A percentile compares a stretch with the other conserved stretches of the same genome.
Evolutionary conservation across 2,329 filamentous ascomycete species (phyloP).

Genomic region (Aspergillus sp.): DNA sequence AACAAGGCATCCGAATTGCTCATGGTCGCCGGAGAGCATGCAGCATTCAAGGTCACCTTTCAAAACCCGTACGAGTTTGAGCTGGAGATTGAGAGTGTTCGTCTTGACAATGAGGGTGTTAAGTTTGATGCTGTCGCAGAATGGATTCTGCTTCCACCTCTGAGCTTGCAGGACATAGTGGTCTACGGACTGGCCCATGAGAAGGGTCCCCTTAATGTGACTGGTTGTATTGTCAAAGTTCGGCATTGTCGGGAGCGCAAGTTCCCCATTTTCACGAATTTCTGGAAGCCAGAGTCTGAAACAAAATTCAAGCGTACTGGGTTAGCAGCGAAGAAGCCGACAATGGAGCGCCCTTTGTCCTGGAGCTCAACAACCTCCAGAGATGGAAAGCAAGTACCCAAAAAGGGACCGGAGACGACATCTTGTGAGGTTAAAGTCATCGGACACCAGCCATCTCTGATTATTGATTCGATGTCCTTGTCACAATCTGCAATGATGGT

Average conservation of each 20-base stretch:
- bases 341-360: conserved; percentile 40
- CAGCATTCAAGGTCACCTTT: conserved; percentile 72
- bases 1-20: conserved; percentile 55
- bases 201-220: conserved; percentile 64
- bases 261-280: conserved; percentile 74
- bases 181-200: conserved; percentile 61
- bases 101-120: conserved; percentile 65
- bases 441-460: conserved; percentile 66
- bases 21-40: conserved; percentile 70
- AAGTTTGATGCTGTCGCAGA: conserved; percentile 62
- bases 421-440: conserved; percentile 63
- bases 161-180: conserved; percentile 71
- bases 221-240: conserved; percentile 71
- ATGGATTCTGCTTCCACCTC: conserved; percentile 66
- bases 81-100: conserved; percentile 76
- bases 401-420: conserved; percentile 29
- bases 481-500: conserved; percentile 86
- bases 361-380: conserved; percentile 37
- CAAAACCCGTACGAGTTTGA: conserved; percentile 96
- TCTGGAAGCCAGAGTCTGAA: conserved; percentile 65
- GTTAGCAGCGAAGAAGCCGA: conserved; percentile 50
- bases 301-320: conserved; percentile 72
- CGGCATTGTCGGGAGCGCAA: conserved; percentile 72
- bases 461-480: conserved; percentile 68
- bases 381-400: conserved; percentile 25